Conservation (phyloP, 805 yeast genomes). For the Cyberlindnera suaveolens region DNA sequence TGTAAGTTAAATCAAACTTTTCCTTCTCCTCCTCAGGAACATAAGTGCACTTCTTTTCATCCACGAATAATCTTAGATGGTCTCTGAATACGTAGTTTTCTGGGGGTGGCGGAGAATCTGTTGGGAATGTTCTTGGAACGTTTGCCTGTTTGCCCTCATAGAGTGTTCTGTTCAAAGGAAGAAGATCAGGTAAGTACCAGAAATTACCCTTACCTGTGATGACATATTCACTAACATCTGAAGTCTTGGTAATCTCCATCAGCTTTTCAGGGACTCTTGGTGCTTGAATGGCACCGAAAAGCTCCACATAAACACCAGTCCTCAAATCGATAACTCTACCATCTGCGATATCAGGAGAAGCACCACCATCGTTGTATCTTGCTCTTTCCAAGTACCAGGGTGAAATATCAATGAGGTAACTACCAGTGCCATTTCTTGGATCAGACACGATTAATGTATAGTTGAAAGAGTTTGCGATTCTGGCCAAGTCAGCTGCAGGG, state of each 20-base stretch:
- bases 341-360: constrained; percentile 39
- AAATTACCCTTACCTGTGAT: constrained; percentile 39
- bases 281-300: constrained; percentile 37
- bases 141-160: constrained; percentile 53
- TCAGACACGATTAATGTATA: constrained; percentile 39
- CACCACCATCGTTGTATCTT: constrained; percentile 39
- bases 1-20: constrained; percentile 28
- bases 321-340: constrained; percentile 55
- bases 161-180: constrained; percentile 45
- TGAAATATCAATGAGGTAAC: constrained; percentile 40
- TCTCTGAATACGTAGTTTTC: constrained; percentile 27
- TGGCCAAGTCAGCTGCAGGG: constrained; percentile 40
- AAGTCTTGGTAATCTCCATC: constrained; percentile 6
- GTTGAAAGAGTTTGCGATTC: constrained; percentile 42
- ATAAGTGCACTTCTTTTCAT: constrained; percentile 30
- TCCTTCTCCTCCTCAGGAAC: constrained; percentile 36
- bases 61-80: constrained; percentile 34
- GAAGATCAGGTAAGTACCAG: constrained; percentile 40
- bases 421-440: constrained; percentile 39
- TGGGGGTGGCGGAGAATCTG: constrained; percentile 31
- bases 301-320: constrained; percentile 54
- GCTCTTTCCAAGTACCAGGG: constrained; percentile 46
- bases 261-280: constrained; percentile 19
- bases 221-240: constrained; percentile 20
- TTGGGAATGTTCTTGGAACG: constrained; percentile 36